Conservation (phyloP, 2,329 filamentous ascomycete species). For the Fusarium xylarioides region DNA sequence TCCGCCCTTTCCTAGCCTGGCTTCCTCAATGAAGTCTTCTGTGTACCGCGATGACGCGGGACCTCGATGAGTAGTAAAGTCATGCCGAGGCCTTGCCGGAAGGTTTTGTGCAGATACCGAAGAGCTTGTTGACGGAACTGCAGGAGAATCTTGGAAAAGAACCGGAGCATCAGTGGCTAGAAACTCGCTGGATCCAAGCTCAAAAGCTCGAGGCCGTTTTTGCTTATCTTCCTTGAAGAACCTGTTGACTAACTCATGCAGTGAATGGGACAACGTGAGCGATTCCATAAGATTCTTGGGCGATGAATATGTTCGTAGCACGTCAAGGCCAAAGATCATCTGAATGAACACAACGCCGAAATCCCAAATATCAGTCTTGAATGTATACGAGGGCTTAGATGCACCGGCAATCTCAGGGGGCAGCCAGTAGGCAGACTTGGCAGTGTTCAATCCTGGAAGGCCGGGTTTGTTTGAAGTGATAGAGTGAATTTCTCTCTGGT, state of each 20-base stretch:
- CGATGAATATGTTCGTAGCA: slow-evolving; percentile 79
- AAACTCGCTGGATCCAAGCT: slow-evolving; percentile 71
- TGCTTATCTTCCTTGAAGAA: slow-evolving; percentile 88
- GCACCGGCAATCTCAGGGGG: slow-evolving; percentile 77
- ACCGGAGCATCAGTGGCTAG: slow-evolving; percentile 71
- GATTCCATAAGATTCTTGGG: slow-evolving; percentile 78
- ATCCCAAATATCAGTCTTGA: slow-evolving; percentile 94
- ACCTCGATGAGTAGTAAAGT: slow-evolving; percentile 64
- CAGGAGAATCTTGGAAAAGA: slow-evolving; percentile 56
- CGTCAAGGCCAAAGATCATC: slow-evolving; percentile 88
- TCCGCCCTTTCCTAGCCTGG: slow-evolving; percentile 88
- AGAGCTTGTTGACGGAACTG: slow-evolving; percentile 53
- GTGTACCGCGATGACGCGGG: slow-evolving; percentile 76
- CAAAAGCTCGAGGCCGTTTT: slow-evolving; percentile 85
- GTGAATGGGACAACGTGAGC: slow-evolving; percentile 74
- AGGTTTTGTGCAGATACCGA: slow-evolving; percentile 54
- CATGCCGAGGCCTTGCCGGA: slow-evolving; percentile 64
- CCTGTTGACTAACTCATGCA: slow-evolving; percentile 82
- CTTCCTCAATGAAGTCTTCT: slow-evolving; percentile 91
- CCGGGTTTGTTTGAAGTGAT: slow-evolving; percentile 64
- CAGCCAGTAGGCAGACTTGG: slow-evolving; percentile 83
- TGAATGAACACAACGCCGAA: slow-evolving; percentile 91
- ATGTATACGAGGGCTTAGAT: slow-evolving; percentile 69
- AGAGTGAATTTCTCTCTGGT: slow-evolving; percentile 72
- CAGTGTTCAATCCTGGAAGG: slow-evolving; percentile 63